Conservation (phyloP, 345 rosid species). For the Odontarrhena argentea region DNA sequence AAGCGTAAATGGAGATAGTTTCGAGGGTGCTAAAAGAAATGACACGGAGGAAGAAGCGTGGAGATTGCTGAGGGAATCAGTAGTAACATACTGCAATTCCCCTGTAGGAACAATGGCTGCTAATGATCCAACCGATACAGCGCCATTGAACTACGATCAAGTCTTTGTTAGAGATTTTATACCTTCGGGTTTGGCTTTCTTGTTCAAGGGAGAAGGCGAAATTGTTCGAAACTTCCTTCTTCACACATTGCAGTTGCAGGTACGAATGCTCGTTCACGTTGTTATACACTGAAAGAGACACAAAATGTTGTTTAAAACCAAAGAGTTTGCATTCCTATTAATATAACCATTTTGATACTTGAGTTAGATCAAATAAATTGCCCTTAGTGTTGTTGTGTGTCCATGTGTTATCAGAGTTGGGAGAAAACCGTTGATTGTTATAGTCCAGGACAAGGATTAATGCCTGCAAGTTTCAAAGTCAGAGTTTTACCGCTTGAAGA, state of each 20-base stretch:
- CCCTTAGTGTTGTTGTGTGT: conserved; percentile 5
- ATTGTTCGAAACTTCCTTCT: conserved; percentile 94
- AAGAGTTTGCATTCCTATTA: conserved; percentile 1
- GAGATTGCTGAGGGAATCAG: conserved; percentile 69
- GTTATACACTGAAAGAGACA: conserved; percentile 4
- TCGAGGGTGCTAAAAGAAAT: conserved; percentile 37
- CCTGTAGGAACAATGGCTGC: conserved; percentile 96
- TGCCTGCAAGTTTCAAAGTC: conserved; percentile 97
- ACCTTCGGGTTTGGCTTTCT: conserved; percentile 87
- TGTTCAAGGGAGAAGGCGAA: conserved; percentile 85
- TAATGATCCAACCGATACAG: conserved; percentile 70
- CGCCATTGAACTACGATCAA: conserved; percentile 90
- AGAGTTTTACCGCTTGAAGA: conserved; percentile 72
- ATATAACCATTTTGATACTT: background rate
- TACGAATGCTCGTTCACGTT: conserved; percentile 10
- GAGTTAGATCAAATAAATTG: background rate
- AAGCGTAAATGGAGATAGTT: conserved; percentile 25
- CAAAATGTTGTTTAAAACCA: background rate
- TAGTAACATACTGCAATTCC: conserved; percentile 73
- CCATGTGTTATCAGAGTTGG: conserved; percentile 61
- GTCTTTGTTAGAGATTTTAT: conserved; percentile 92
- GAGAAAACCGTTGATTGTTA: conserved; percentile 94
- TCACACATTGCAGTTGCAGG: conserved; percentile 95
- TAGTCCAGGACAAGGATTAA: conserved; percentile 90
- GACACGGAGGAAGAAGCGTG: conserved; percentile 81